Percentiles rank a stretch among this genome's conserved stretches.
Conservation (phyloP, 2,329 filamentous ascomycete species). For the Arthrobotrys megalospora region DNA sequence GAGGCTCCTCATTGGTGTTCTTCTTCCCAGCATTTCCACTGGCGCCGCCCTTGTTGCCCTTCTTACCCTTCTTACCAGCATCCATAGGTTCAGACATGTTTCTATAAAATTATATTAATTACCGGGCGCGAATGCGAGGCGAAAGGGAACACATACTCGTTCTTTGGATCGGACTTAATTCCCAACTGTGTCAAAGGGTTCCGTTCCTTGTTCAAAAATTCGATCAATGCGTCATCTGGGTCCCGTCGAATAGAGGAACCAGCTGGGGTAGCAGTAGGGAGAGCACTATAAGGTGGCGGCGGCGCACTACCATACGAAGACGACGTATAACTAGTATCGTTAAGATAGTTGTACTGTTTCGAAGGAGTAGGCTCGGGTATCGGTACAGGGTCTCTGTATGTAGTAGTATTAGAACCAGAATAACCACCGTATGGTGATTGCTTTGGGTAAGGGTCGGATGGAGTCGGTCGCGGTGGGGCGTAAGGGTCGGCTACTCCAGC, state of each 20-base stretch:
- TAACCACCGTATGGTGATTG: slow-evolving; percentile 41
- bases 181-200: slow-evolving; percentile 54
- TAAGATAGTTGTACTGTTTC: slow-evolving; percentile 51
- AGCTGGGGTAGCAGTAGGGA: slow-evolving; percentile 25
- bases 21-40: slow-evolving; percentile 15
- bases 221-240: slow-evolving; percentile 48
- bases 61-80: slow-evolving; percentile 36
- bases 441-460: slow-evolving; percentile 51
- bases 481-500: slow-evolving; percentile 49
- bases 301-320: slow-evolving; percentile 53
- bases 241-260: slow-evolving; percentile 33
- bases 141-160: slow-evolving; percentile 26
- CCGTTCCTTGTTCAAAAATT: slow-evolving; percentile 49
- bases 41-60: not conserved
- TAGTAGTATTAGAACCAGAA: slow-evolving; percentile 11
- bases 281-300: slow-evolving; percentile 49
- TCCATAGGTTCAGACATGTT: slow-evolving; percentile 56
- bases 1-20: slow-evolving; percentile 24
- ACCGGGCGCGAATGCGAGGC: not conserved
- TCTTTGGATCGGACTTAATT: slow-evolving; percentile 46
- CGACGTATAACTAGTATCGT: slow-evolving; percentile 32
- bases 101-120: slow-evolving; percentile 15
- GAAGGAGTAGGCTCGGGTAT: slow-evolving; percentile 41
- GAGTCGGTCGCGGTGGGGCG: slow-evolving; percentile 37
- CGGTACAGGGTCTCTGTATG: slow-evolving; percentile 43